A percentile compares a stretch with the other conserved stretches of the same genome.
phyloP scores from a whole-genome alignment of 768 basidiomycete species.

The Naganishia randhawae region DNA sequence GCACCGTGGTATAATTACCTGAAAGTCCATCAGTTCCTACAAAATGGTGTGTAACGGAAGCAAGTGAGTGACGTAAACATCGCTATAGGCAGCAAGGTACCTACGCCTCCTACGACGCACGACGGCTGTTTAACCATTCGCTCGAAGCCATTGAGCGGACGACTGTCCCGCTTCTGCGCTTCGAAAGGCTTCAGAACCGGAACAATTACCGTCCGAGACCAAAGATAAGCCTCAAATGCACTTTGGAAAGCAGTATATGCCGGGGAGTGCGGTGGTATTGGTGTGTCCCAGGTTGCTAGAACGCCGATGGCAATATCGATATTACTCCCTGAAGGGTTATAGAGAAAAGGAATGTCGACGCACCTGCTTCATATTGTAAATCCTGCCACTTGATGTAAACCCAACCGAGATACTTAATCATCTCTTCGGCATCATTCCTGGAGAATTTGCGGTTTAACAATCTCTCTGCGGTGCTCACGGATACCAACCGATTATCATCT shows the following conservation, averaged over 20 bases:
- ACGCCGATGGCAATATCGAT: background rate
- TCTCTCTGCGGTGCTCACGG: constrained; percentile 63
- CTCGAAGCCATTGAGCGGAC: constrained; percentile 51
- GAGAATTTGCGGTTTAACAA: constrained; percentile 54
- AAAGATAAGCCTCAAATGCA: constrained; percentile 67
- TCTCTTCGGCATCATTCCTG: constrained; percentile 57
- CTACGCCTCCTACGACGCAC: constrained; percentile 57
- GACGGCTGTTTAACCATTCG: constrained; percentile 59
- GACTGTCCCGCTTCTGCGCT: constrained; percentile 37
- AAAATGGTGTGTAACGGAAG: background rate
- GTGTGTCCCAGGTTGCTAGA: constrained; percentile 91
- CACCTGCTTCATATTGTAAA: constrained; percentile 86
- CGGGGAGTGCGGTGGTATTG: constrained; percentile 61
- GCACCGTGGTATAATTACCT: constrained; percentile 57
- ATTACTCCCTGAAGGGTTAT: background rate
- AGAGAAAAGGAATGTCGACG: constrained; percentile 33
- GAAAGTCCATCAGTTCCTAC: constrained; percentile 72
- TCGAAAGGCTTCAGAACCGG: constrained; percentile 53
- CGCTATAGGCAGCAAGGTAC: constrained; percentile 17
- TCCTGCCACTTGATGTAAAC: constrained; percentile 90
- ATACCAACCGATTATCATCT: constrained; percentile 57
- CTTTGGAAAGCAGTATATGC: constrained; percentile 63
- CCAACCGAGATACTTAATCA: constrained; percentile 60
- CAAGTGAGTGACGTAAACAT: background rate
- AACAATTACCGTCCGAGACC: constrained; percentile 62